Conservation (phyloP, 1,284 basidiomycete genomes). For the Pyrrhoderma noxium region DNA sequence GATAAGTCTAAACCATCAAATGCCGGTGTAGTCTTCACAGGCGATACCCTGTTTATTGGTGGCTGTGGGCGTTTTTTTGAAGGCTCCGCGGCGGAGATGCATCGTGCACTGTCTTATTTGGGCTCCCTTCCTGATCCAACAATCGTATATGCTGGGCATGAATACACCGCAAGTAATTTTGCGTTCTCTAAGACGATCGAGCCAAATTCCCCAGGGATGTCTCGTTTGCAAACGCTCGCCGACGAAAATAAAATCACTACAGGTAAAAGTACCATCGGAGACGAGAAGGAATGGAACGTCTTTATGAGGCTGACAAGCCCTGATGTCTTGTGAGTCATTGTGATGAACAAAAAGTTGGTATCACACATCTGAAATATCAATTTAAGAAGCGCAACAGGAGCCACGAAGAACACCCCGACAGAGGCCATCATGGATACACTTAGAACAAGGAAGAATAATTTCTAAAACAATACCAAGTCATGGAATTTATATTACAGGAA, state of each 20-base stretch:
- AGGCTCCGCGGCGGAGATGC: constrained; percentile 84
- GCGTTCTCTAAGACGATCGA: constrained; percentile 64
- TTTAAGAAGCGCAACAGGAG: constrained; percentile 36
- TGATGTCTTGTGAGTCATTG: constrained; percentile 47
- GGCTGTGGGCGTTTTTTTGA: constrained; percentile 99
- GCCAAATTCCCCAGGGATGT: constrained; percentile 51
- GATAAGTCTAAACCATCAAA: constrained; percentile 39
- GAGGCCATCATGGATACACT: constrained; percentile 66
- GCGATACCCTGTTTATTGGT: constrained; percentile 91
- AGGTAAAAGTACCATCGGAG: constrained; percentile 75
- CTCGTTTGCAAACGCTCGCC: constrained; percentile 47
- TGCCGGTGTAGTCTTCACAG: constrained; percentile 84
- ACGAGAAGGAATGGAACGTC: constrained; percentile 83
- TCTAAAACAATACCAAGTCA: constrained; percentile 31
- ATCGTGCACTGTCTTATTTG: constrained; percentile 69
- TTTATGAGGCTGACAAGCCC: constrained; percentile 66
- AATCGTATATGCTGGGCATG: constrained; percentile 86
- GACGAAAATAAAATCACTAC: constrained; percentile 52
- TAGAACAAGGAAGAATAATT: constrained; percentile 80
- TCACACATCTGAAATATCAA: not conserved
- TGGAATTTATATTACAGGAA: not conserved
- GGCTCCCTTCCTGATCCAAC: constrained; percentile 75
- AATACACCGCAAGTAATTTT: constrained; percentile 73
- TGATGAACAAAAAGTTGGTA: not conserved
- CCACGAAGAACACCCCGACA: constrained; percentile 36